Evolutionary conservation across 2,329 filamentous ascomycete genomes (phyloP).

Genomic region (Graphilbum ipis-grandicollis): DNA sequence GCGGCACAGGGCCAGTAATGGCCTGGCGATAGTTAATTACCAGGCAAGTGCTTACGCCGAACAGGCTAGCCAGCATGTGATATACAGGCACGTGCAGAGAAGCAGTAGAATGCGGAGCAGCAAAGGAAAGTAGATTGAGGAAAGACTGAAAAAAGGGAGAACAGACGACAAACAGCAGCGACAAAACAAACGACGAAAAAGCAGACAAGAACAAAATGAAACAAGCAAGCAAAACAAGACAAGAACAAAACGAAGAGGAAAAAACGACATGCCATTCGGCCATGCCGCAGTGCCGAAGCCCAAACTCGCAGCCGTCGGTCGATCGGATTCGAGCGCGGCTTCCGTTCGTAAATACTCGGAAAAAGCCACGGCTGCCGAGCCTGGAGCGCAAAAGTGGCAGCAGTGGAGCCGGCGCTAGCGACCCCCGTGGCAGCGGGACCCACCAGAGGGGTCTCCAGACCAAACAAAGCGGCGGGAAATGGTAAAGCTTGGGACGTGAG

Average conservation of each 20-base stretch:
- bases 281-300: background rate
- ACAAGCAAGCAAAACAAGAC: too few species aligned
- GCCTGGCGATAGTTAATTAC: too few species aligned
- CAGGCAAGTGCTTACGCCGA: too few species aligned
- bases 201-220: too few species aligned
- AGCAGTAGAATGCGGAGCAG: too few species aligned
- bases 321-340: constrained; percentile 7
- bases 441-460: constrained; percentile 7
- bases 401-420: background rate
- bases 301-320: constrained; percentile 4
- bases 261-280: background rate
- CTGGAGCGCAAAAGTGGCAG: background rate
- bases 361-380: constrained; percentile 8
- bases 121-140: too few species aligned
- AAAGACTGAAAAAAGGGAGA: too few species aligned
- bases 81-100: too few species aligned
- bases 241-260: background rate
- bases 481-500: too few species aligned
- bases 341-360: constrained; percentile 11
- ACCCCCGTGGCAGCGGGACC: background rate
- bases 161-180: too few species aligned
- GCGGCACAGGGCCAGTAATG: background rate
- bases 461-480: constrained; percentile 7
- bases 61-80: too few species aligned
- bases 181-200: too few species aligned